phyloP scores from a whole-genome alignment of 192 early-diverging fungal species.

The Coemansia aciculifera region DNA sequence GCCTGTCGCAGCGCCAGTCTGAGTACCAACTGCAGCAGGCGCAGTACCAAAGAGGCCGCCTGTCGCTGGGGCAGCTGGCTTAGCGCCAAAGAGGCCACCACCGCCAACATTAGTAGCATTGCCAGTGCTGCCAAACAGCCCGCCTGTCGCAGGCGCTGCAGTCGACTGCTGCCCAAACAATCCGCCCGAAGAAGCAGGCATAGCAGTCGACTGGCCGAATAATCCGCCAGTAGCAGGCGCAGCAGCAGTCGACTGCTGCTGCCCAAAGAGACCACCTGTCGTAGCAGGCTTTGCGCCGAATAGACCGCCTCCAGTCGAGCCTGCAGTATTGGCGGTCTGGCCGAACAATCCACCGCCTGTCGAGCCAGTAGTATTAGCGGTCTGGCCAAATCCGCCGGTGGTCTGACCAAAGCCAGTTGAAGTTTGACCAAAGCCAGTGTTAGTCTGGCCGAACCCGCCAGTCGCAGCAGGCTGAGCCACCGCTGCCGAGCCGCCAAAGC shows the following conservation, averaged over 20 bases:
- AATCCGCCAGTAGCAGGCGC: neutral
- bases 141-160: slow-evolving; percentile 14
- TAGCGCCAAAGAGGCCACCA: slow-evolving; percentile 45
- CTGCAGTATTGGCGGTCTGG: neutral
- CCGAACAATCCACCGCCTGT: slow-evolving; percentile 29
- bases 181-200: slow-evolving; percentile 11
- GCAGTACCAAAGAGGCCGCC: slow-evolving; percentile 17
- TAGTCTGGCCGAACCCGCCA: slow-evolving; percentile 14
- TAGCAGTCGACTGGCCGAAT: slow-evolving; percentile 18
- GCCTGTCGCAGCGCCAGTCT: neutral
- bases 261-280: too few species aligned
- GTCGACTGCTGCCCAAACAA: slow-evolving; percentile 28
- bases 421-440: neutral
- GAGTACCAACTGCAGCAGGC: slow-evolving; percentile 18
- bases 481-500: slow-evolving; percentile 15
- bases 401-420: slow-evolving; percentile 21
- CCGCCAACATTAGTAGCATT: slow-evolving; percentile 6
- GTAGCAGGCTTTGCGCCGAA: slow-evolving; percentile 27
- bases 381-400: slow-evolving; percentile 31
- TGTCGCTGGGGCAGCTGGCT: neutral
- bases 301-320: slow-evolving; percentile 25
- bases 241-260: neutral
- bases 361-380: slow-evolving; percentile 16
- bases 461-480: slow-evolving; percentile 17
- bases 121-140: slow-evolving; percentile 25